Base-by-base conservation (phyloP, 805 yeast species). In the Saturnispora mendoncae region DNA sequence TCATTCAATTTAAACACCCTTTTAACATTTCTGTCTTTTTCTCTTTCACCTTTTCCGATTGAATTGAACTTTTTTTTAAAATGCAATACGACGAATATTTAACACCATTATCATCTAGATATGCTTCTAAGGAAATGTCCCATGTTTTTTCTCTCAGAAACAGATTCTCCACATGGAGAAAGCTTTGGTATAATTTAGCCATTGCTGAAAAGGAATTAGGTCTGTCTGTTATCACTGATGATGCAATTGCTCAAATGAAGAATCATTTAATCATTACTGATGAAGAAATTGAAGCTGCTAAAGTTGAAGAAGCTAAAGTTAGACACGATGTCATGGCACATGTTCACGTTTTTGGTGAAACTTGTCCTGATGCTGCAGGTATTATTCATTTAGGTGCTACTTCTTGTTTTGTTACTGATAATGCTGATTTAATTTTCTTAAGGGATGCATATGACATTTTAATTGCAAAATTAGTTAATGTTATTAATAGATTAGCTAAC, bases 241-340 rank as follows among this genome's bases (percentile, higher is more conserved):
- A 85, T 61, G 98, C 97, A 38, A 76, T 92, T 51, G 82, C 74
- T 58, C 84, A 92, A 70, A 82, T 92, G 86, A 66, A 74, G 49
- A 60, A 69, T 18, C 82, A 92, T 63, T 68, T 90, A 55, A 73
- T 64, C 38, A 87, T 92, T 66, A 80, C 96, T 7, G 97, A 90
- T 61, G 94, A 84, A 53, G 97, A 94, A 58, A 86, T 92, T 49
- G 86, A 72, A 44, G 83, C 71, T 44, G 97, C 98, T 33, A 69
- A 88, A 44, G 77, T 75, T 52, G 97, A 92, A 67, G 98, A 92
- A 66, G 95, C 97, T 40, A 87, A 83, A 62, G 97, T 92, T 44
- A 84, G 98, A 70, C 98, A 92, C 65, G 98, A 92, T 61, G 98
- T 92, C 54, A 92, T 92, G 98, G 95, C 97, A 43, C 98, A 92